These are phyloP conservation scores for Diospyros kaki DNA, from an alignment of 148 eudicot genomes.

Conservation along the genomic window DNA sequence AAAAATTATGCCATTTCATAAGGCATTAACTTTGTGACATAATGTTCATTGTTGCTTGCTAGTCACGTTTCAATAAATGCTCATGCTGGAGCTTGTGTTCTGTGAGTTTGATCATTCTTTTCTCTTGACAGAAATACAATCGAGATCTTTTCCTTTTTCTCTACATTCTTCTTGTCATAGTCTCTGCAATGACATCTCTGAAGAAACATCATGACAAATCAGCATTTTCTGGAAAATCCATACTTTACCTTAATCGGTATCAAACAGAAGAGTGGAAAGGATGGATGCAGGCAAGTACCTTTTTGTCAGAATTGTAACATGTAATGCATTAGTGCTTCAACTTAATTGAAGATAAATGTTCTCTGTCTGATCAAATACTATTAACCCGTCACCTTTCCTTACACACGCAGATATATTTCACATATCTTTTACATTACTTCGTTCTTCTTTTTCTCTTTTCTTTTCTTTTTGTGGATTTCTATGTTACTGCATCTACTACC, in stretches of 20 bases:
- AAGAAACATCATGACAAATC: conserved; percentile 91
- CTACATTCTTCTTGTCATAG: conserved; percentile 68
- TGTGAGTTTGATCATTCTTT: conserved; percentile 3
- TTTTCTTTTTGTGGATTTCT: neutral
- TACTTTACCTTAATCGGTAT: conserved; percentile 88
- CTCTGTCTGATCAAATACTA: neutral
- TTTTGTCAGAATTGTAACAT: neutral
- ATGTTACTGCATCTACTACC: neutral
- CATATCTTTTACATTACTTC: neutral
- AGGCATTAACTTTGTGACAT: too few species aligned
- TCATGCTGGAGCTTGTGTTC: neutral
- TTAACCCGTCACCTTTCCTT: neutral
- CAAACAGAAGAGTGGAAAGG: conserved; percentile 49
- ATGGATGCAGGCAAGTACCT: conserved; percentile 3
- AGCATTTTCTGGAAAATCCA: conserved; percentile 76
- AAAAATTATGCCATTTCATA: too few species aligned
- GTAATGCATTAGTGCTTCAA: neutral
- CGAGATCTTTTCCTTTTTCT: conserved; percentile 90
- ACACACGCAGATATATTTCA: neutral
- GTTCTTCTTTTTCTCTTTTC: neutral
- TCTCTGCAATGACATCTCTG: conserved; percentile 76
- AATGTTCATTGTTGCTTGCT: neutral
- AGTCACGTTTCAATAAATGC: neutral
- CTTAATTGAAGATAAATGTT: neutral
- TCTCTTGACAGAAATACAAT: conserved; percentile 70